Base-by-base conservation (phyloP, 2,329 filamentous ascomycete genomes). In the Sarocladiaceae sp. region DNA sequence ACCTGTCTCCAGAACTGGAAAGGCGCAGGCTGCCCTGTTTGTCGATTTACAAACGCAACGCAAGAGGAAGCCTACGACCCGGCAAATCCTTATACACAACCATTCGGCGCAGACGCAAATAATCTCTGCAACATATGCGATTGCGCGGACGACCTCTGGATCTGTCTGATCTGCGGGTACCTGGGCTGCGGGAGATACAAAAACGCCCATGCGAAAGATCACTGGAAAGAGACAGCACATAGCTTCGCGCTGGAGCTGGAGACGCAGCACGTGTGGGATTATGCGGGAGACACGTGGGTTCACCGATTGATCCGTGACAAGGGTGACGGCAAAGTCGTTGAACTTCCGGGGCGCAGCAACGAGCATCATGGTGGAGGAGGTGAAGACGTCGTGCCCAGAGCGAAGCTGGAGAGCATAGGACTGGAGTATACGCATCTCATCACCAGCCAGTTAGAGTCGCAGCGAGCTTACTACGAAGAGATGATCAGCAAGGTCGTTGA, bases 251-350 rank as follows among this genome's bases (percentile, higher is more conserved):
- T 98, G 61, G 93, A 98, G 60, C 79, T 97, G 29, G 82, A 85
- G 49, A 95, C 89, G 1, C 91, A 98, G 61, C 85, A 95, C 55
- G 90, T 98, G 1, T 98, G 93, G 93, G 93, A 98, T 64, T 98
- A 98, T 52, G 88, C 87, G 0, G 89, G 88, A 4, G 93, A 98
- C 58, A 86, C 85, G 58, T 98, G 95, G 74, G 93, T 97, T 40
- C 93, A 98, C 64, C 83, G 93, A 9, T 79, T 97, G 43, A 95
- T 98, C 45, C 85, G 95, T 52, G 88, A 89, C 58, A 95, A 96
- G 67, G 83, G 88, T 9, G 89, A 95, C 60, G 88, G 88, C 19
- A 95, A 95, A 62, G 75, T 95, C 3, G 85, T 96, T 15, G 91
- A 97, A 62, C 73, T 96, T n/a, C 88, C 89, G 0, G 75, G 76